Evolutionary conservation across 78 protist species (phyloP), one percentile per base, ranked within the genome.

Genomic region (Dictyostelium intermedium): DNA sequence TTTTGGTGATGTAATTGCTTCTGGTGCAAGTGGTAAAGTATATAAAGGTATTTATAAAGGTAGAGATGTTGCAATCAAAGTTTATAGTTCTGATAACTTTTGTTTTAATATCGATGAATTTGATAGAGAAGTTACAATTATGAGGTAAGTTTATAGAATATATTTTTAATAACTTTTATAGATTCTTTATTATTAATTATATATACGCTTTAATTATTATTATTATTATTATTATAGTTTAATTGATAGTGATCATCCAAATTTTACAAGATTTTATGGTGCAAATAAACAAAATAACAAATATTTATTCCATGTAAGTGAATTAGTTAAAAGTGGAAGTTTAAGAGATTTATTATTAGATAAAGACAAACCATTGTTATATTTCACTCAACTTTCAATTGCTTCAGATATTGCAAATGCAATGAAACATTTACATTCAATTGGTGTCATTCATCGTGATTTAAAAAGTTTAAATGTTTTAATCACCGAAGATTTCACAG

Each of bases 11-110:
- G 69, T 92, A 13, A 84, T 92, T 6, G 96, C 96, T 14, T 4
- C 82, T 8, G 96, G 96, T 81, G 96, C 96, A 20, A 76, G 85
- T 50, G 96, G 93, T 39, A 92, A 92, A 43, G 96, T 92, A 11
- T 61, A 84, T 77, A 43, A 56, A 43, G 96, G 96, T 45, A 43
- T 14, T 10, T 92, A 79, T 53, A 84, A 53, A 73, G 85, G 92
- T 56, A 92, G 43, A 84, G 92, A 92, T 32, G 92, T 92, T 11
- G 96, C 96, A 16, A 92, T 92, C 61, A 92, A 92, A 74, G 92
- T 80, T 13, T 92, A 86, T 39, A 80, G 87, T 80, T 6, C 87
- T 2, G 87, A 80, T 32, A 89, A 89, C 34, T 30, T 89, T 27
- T 80, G 81, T 80, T 89, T 89, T 45, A 89, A 84, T 69, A 60